Conservation (phyloP, 257 asterid species). For the Gentiana dahurica region DNA sequence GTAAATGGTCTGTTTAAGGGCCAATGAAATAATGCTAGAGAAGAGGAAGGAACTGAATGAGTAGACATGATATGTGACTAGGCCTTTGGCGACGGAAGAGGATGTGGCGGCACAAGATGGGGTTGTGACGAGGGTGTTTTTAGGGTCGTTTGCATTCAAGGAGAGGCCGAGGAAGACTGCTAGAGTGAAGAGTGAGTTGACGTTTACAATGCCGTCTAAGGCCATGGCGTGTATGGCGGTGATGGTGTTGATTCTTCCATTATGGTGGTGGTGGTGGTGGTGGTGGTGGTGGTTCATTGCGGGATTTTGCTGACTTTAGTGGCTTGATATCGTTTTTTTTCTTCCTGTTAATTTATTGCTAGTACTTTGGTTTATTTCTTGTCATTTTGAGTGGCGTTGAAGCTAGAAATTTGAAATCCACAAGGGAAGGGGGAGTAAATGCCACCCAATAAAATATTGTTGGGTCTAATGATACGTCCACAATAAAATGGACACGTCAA, state of each 20-base stretch:
- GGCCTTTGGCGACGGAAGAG: constrained; percentile 13
- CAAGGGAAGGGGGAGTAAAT: no score
- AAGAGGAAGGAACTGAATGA: constrained; percentile 37
- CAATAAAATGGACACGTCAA: no score
- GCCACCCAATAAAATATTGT: no score
- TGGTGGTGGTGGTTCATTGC: no score
- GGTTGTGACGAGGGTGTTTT: constrained; percentile 17
- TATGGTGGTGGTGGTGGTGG: background rate
- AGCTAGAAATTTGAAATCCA: constrained; percentile 3
- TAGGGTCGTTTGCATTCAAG: constrained; percentile 23
- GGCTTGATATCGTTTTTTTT: background rate
- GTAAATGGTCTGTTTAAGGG: constrained; percentile 27
- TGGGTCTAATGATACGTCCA: no score
- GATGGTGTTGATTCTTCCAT: constrained; percentile 3
- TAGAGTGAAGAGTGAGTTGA: constrained; percentile 27
- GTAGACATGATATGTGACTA: constrained; percentile 26
- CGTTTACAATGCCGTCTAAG: constrained; percentile 30
- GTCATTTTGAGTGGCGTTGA: constrained; percentile 17
- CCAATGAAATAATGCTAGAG: constrained; percentile 31
- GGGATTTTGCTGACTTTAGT: background rate
- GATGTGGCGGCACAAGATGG: constrained; percentile 24
- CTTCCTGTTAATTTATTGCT: background rate
- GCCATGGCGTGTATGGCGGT: constrained; percentile 30
- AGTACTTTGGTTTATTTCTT: background rate
- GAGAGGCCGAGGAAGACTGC: constrained; percentile 37